phyloP scores from a whole-genome alignment of 2,329 filamentous ascomycete species.

The Botrytis tulipae region DNA sequence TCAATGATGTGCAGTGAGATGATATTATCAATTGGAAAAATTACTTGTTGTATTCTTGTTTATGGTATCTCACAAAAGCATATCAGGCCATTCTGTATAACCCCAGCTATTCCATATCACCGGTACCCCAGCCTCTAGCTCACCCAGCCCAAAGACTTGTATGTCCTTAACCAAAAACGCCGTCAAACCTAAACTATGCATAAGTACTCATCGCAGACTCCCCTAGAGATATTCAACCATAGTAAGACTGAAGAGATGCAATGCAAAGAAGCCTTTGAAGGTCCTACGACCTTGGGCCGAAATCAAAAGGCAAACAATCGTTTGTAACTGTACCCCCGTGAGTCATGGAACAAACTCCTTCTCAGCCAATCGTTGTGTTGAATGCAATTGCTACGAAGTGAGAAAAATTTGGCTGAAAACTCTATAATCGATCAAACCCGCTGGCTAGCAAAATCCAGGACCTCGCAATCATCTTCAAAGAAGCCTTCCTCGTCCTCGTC shows the following conservation, averaged over 20 bases:
- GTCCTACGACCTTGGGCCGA: neutral
- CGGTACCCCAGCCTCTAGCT: neutral
- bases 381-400: neutral
- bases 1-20: neutral
- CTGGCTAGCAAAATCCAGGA: conserved; percentile 81
- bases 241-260: neutral
- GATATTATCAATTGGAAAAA: neutral
- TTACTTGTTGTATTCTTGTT: conserved; percentile 7
- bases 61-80: conserved; percentile 18
- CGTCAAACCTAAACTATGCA: conserved; percentile 13
- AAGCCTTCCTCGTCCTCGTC: conserved; percentile 70
- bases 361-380: neutral
- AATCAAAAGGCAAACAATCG: neutral
- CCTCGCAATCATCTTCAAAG: conserved; percentile 90
- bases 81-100: conserved; percentile 16
- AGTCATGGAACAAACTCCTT: neutral
- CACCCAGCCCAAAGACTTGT: conserved; percentile 7
- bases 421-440: conserved; percentile 48
- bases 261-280: conserved; percentile 5
- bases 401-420: neutral
- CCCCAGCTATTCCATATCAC: neutral
- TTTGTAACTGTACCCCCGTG: neutral
- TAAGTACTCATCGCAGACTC: neutral
- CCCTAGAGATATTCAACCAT: neutral
- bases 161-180: conserved; percentile 11